Evolutionary conservation across 371 early-diverging fungal genomes (phyloP), one percentile per base, ranked within the genome.

Genomic region (Mucor circinelloides): DNA sequence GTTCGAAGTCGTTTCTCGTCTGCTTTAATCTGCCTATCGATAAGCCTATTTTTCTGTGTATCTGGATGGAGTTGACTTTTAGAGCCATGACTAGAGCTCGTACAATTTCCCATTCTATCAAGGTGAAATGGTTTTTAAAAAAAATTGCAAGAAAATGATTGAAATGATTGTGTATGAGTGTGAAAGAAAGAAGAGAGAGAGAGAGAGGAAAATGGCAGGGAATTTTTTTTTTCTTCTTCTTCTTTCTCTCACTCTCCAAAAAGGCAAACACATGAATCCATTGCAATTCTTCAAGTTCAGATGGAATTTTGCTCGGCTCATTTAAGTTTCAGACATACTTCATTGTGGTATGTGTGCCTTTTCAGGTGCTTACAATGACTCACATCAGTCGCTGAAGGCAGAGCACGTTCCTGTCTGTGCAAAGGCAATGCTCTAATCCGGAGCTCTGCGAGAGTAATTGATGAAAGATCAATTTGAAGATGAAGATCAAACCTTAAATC

Each of bases 21-120:
- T 62, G 83, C 74, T 78, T 92, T 93, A 54, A 96, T 77, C 70
- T 89, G 86, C 67, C 85, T 85, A 19, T 95, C 93, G 60, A 96
- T 96, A 21, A 84, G 89, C 63, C 87, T 91, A 70, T 91, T 95
- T 27, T 64, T 67, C 17, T 58, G 60, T 12, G 60, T 60, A 1
- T 66, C 69, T 3, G 68, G 63, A 23, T 58, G 61, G 15, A 30
- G 38, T 13, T 34, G 34, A 42, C 19, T 40, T 36, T 34, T 59
- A n/a, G 59, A 31, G 25, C 27, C 25, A 52, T 31, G 32, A 27
- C 13, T 21, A 23, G 28, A 40, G 58, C 67, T 67, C 25, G 34
- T 46, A 44, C 75, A 74, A 64, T 67, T 68, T 31, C 75, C 75
- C 75, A 74, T 74, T 19, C 10, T 48, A 34, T n/a, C 9, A 19